Percentiles rank a stretch among this genome's conserved stretches.
Evolutionary conservation across 2,329 filamentous ascomycete species (phyloP).

Genomic region (Sarocladium oryzae): DNA sequence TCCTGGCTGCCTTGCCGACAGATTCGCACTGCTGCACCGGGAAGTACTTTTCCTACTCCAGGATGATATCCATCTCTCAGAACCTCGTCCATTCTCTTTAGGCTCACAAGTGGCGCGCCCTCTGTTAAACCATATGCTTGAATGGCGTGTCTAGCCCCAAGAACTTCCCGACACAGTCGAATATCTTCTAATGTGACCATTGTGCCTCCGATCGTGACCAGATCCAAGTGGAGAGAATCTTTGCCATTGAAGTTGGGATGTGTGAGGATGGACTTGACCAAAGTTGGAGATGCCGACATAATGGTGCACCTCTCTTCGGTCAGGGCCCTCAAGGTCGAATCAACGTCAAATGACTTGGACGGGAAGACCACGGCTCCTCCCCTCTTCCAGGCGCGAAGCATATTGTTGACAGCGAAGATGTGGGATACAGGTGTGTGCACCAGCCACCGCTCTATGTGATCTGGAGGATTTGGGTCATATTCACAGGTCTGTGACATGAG

Average conservation of each 20-base stretch:
- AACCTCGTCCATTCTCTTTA: slow-evolving; percentile 24
- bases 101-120: slow-evolving; percentile 34
- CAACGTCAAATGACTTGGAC: slow-evolving; percentile 26
- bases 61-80: slow-evolving; percentile 27
- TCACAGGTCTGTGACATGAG: slow-evolving; percentile 30
- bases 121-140: slow-evolving; percentile 41
- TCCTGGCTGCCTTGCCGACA: slow-evolving; percentile 25
- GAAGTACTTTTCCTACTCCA: slow-evolving; percentile 34
- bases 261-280: slow-evolving; percentile 25
- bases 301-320: slow-evolving; percentile 27
- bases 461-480: slow-evolving; percentile 28
- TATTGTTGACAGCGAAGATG: slow-evolving; percentile 33
- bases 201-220: slow-evolving; percentile 29
- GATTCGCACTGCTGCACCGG: slow-evolving; percentile 31
- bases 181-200: slow-evolving; percentile 25
- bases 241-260: slow-evolving; percentile 22
- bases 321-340: slow-evolving; percentile 24
- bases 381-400: slow-evolving; percentile 29
- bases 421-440: slow-evolving; percentile 31
- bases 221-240: slow-evolving; percentile 21
- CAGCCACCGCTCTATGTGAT: slow-evolving; percentile 26
- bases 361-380: slow-evolving; percentile 29
- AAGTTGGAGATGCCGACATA: slow-evolving; percentile 34
- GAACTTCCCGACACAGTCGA: slow-evolving; percentile 21
- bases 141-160: slow-evolving; percentile 26